Evolutionary conservation across 2,329 filamentous ascomycete species (phyloP), one percentile per base, ranked within the genome.

Genomic region (Ceratocystis cacaofunesta): DNA sequence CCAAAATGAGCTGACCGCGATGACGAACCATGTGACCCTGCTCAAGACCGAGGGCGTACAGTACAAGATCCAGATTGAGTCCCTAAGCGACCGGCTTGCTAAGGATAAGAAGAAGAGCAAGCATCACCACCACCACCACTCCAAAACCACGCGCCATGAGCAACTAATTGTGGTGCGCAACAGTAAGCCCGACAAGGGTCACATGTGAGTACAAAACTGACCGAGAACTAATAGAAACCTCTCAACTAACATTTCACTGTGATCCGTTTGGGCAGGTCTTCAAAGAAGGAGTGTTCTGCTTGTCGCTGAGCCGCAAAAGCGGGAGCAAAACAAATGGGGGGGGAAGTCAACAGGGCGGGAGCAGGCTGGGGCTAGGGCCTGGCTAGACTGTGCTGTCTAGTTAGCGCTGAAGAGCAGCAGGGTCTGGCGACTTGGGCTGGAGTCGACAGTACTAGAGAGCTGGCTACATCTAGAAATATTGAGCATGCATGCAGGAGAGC

Each of bases 291-390:
- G 32, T 65, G 64, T 63, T 67, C 66, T 46, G 55, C 25, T 62
- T 25, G 65, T 65, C 62, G 82, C 83, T 58, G 22, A 58, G 17
- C 4, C 8, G 28, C 17, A 30, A 25, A 10, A 3, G 28, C 15
- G 15, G 55, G 15, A 58, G 55, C n/a, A 36, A 36, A 17, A 1
- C 55, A 10, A 58, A 58, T 5, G 55, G 55, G 8, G 30, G 15
- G 2, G 30, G 6, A 12, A 5, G 10, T 19, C 28, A 52, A 52
- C 4, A 52, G 22, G n/a, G 48, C 36, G 10, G 22, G 48, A 28
- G 12, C 48, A 52, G 48, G 48, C 22, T 41, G 19, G n/a, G 48
- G 8, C n/a, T 8, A 28, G 52, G 52, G 52, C 25, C 22, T 52
- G 48, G 19, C 19, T 57, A 32, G 52, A 57, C n/a, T 22, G n/a